Evolutionary conservation across 106 monocot species (phyloP).

Genomic region (Dioscorea dumetorum): DNA sequence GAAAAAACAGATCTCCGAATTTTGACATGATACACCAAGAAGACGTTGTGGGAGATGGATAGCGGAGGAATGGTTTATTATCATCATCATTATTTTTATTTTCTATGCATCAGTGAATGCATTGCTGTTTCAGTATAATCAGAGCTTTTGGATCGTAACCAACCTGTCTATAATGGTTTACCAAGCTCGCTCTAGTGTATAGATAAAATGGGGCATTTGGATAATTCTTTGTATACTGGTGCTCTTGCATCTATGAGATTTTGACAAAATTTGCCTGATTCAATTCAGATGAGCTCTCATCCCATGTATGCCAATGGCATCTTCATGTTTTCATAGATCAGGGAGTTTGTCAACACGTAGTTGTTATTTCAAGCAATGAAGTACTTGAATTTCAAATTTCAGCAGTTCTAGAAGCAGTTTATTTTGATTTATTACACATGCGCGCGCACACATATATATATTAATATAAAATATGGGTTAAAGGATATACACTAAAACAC

Average conservation of each 20-base stretch:
- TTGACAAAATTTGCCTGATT: not conserved
- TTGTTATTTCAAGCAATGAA: too few relatives aligned
- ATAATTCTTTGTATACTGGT: not conserved
- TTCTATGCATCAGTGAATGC: not conserved
- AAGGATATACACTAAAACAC: too few relatives aligned
- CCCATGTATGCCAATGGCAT: too few relatives aligned
- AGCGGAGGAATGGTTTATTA: too few relatives aligned
- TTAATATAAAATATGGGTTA: too few relatives aligned
- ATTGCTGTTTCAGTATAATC: not conserved
- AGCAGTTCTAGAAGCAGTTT: too few relatives aligned
- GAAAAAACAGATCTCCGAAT: slow-evolving; percentile 28
- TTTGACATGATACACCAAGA: slow-evolving; percentile 1
- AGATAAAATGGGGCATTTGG: not conserved
- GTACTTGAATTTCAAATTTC: too few relatives aligned
- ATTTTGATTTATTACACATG: too few relatives aligned
- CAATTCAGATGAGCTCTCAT: too few relatives aligned
- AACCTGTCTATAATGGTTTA: not conserved
- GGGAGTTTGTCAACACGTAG: too few relatives aligned
- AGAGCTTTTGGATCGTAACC: not conserved
- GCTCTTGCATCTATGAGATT: not conserved
- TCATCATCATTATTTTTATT: not conserved
- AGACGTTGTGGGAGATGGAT: not conserved
- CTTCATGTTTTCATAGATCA: too few relatives aligned
- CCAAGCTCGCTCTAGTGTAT: not conserved
- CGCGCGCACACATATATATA: too few relatives aligned